phyloP scores from a whole-genome alignment of 768 basidiomycete genomes.

The Xerocomellus amylosporus region DNA sequence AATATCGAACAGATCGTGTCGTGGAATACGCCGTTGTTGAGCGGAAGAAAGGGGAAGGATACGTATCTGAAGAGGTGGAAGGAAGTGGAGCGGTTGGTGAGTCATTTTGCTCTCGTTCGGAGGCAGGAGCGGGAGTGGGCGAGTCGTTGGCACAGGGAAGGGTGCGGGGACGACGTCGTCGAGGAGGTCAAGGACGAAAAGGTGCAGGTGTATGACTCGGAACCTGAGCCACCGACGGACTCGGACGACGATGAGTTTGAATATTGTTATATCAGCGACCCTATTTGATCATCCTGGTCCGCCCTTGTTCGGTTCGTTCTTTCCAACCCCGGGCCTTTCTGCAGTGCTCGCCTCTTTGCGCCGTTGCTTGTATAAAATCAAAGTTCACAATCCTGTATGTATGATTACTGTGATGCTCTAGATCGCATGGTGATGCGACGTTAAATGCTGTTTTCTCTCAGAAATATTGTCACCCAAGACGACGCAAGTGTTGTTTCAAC shows the following conservation, averaged over 20 bases:
- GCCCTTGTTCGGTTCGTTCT: neutral
- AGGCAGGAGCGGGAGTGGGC: conserved; percentile 23
- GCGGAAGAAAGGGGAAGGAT: conserved; percentile 21
- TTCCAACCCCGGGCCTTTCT: neutral
- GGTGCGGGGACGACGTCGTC: neutral
- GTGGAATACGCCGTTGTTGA: conserved; percentile 31
- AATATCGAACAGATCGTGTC: conserved; percentile 30
- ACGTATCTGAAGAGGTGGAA: conserved; percentile 27
- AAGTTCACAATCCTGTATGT: conserved; percentile 2
- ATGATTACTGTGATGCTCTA: neutral
- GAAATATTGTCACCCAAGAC: neutral
- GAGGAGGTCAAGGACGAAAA: conserved; percentile 8
- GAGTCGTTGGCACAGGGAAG: neutral
- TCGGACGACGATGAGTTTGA: conserved; percentile 27
- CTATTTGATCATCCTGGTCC: neutral
- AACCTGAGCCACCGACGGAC: conserved; percentile 20
- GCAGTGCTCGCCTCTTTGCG: neutral
- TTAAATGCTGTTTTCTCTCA: too few species aligned
- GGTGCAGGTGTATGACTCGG: conserved; percentile 21
- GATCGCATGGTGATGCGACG: neutral
- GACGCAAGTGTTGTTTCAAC: neutral
- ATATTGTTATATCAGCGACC: conserved; percentile 21
- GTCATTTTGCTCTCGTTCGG: conserved; percentile 19
- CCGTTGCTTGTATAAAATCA: neutral
- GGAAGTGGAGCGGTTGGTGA: conserved; percentile 21